Evolutionary conservation across 441 rosid species (phyloP), one percentile per base, ranked within the genome.

Genomic region (Euphorbia celastroides): DNA sequence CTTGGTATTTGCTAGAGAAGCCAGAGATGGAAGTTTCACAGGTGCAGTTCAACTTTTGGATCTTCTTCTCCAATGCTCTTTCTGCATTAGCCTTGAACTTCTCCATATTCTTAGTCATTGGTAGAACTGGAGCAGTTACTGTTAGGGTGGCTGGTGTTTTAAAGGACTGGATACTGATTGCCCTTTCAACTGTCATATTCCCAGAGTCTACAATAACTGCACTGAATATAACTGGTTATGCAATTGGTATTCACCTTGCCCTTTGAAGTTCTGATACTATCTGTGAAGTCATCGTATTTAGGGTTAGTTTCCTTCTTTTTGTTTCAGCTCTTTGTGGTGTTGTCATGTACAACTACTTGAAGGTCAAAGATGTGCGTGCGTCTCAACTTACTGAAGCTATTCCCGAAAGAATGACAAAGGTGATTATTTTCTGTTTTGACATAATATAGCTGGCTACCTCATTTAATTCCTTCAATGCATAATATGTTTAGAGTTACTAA

Each of bases 81-180:
- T 88, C 97, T 79, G 99, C 99, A 51, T 75, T 95, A 71, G 97
- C 97, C 71, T 79, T 95, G 82, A 95, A 95, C 75, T 84, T 92
- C 82, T 90, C 99, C 69, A 95, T 85, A 78, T 95, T 95, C 85
- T 78, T 95, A 69, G 99, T 95, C 19, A 92, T 95, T 42, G 99
- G 98, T 51, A 88, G 98, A 84, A 95, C 98, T 30, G 98, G 99
- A 68, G 99, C 99, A 0, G 97, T 95, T 57, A 92, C 97, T 34
- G 84, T 95, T 68, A 84, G 99, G 72, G 99, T 95, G 62, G 99
- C 99, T 72, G 99, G 99, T 48, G 99, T 95, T 69, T 83, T 95
- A 66, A 95, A 95, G 79, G 99, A 95, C 82, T 95, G 99, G 99
- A 95, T 95, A 81, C 84, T 95, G 65, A 95, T 95, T 75, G 97